phyloP scores from a whole-genome alignment of 139 green algal species.

The Zygnema circumcarinatum region DNA sequence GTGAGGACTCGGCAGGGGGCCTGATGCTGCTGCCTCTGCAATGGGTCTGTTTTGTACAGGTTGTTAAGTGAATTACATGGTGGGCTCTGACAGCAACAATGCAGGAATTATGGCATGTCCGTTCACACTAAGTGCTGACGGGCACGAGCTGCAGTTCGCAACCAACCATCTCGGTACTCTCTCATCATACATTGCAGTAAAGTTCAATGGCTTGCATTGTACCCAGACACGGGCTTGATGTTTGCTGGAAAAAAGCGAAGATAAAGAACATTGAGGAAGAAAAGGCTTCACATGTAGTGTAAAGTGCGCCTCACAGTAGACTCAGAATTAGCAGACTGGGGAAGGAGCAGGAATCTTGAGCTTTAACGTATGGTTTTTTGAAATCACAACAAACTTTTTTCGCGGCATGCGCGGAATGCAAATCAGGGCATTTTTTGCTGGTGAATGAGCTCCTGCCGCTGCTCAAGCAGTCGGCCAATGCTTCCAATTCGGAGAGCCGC shows the following conservation, averaged over 20 bases:
- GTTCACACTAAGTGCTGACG: conserved; percentile 73
- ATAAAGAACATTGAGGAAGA: neutral
- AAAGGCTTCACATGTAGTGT: no score
- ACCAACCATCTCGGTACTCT: conserved; percentile 56
- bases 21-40: no score
- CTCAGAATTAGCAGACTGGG: no score
- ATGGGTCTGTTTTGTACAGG: no score
- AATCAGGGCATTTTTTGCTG: conserved; percentile 64
- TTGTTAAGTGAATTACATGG: no score
- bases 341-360: no score
- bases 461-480: conserved; percentile 47
- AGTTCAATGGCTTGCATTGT: neutral
- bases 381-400: no score
- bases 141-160: conserved; percentile 72
- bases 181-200: neutral
- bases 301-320: no score
- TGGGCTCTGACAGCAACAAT: conserved; percentile 58
- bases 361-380: no score
- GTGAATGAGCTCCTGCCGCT: conserved; percentile 46
- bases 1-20: conserved; percentile 37
- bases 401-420: no score
- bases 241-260: neutral
- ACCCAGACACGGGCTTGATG: neutral
- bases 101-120: conserved; percentile 82
- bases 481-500: conserved; percentile 23